These are phyloP conservation scores for Ophiostoma novo-ulmi DNA, from an alignment of 2,329 filamentous ascomycete genomes.

Conservation along the genomic window DNA sequence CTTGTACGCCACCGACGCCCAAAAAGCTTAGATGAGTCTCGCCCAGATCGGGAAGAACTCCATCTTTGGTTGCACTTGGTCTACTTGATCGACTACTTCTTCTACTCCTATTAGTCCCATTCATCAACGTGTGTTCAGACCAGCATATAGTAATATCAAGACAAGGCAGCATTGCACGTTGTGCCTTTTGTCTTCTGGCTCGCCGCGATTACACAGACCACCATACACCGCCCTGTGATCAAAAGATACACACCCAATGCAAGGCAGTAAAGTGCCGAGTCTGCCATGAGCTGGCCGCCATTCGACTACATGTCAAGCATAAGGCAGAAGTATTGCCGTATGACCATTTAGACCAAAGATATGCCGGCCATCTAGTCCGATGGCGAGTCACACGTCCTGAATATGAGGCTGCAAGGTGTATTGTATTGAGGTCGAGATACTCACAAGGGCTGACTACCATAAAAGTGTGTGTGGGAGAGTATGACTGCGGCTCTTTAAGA, in stretches of 20 bases:
- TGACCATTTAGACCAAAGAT: not conserved
- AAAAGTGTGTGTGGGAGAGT: not conserved
- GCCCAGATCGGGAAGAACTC: not conserved
- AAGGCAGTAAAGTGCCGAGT: slow-evolving; percentile 7
- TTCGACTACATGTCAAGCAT: not conserved
- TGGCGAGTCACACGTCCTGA: not conserved
- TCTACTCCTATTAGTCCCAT: not conserved
- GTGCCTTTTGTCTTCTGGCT: not conserved
- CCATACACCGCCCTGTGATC: not conserved
- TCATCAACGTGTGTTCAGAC: not conserved
- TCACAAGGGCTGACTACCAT: not conserved
- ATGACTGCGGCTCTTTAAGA: not conserved
- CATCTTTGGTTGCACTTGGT: not conserved
- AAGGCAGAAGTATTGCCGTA: not conserved
- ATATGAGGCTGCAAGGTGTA: not conserved
- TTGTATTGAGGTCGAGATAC: not conserved
- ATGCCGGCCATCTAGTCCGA: not conserved
- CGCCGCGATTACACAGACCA: slow-evolving; percentile 4
- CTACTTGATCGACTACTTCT: not conserved
- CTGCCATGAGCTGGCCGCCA: not conserved
- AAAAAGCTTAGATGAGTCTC: not conserved
- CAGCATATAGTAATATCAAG: not conserved
- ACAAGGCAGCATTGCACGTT: slow-evolving; percentile 2
- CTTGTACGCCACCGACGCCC: not conserved
- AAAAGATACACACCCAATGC: not conserved